Evolutionary conservation across 352 stramenopile genomes (phyloP).

Genomic region (Globisporangium takayamanum): DNA sequence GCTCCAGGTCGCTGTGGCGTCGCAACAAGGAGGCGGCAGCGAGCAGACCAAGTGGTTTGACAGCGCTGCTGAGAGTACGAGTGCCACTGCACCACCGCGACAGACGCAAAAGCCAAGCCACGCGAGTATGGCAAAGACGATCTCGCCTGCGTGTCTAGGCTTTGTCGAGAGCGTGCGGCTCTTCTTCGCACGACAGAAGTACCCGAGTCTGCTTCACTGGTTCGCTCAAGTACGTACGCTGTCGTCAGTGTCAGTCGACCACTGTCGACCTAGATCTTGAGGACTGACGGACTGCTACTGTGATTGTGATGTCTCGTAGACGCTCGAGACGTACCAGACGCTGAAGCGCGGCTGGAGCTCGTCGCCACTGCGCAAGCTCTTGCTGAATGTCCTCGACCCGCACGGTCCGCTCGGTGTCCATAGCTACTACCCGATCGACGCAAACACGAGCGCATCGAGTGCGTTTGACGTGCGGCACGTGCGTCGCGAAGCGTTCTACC

Average conservation of each 20-base stretch:
- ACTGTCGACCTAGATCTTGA: not conserved
- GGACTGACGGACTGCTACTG: not conserved
- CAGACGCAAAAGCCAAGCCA: slow-evolving; percentile 1
- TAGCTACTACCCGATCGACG: slow-evolving; percentile 72
- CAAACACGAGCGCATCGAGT: not conserved
- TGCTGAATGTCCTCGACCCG: slow-evolving; percentile 74
- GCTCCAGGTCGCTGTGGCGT: slow-evolving; percentile 6
- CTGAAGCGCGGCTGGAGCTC: slow-evolving; percentile 46
- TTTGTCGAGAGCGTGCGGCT: slow-evolving; percentile 73
- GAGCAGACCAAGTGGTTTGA: slow-evolving; percentile 10
- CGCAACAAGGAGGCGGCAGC: not conserved
- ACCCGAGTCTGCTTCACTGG: slow-evolving; percentile 76
- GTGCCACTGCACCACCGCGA: slow-evolving; percentile 5
- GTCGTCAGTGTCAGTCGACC: not conserved
- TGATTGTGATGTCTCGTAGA: slow-evolving; percentile 26
- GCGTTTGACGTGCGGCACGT: slow-evolving; percentile 39
- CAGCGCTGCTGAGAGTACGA: not conserved
- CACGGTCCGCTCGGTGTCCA: slow-evolving; percentile 74
- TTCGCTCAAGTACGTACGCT: slow-evolving; percentile 56
- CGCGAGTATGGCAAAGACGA: slow-evolving; percentile 7
- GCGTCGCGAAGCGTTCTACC: slow-evolving; percentile 72
- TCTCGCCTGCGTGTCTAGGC: slow-evolving; percentile 34
- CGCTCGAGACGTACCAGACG: slow-evolving; percentile 72
- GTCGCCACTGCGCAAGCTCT: slow-evolving; percentile 59
- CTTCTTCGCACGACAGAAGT: slow-evolving; percentile 80